Evolutionary conservation across 768 basidiomycete genomes (phyloP).

Genomic region (Botryobasidium botryosum): DNA sequence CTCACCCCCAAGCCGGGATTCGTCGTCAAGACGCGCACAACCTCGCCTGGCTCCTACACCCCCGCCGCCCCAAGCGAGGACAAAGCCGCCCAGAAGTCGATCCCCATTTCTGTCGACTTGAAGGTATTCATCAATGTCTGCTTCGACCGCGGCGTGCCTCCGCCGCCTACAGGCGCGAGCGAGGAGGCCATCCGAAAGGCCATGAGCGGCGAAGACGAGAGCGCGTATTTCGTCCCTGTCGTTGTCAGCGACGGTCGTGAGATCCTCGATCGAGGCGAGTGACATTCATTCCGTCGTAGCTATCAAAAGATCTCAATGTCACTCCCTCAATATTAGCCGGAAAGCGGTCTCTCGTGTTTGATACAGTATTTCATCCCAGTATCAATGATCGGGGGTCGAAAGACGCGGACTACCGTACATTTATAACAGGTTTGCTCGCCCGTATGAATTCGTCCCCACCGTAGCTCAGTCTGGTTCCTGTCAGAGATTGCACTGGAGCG

Average conservation of each 20-base stretch:
- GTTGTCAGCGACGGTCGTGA: slow-evolving; percentile 10
- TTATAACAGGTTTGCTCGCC: slow-evolving; percentile 41
- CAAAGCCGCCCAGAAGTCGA: neutral
- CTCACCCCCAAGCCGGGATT: slow-evolving; percentile 9
- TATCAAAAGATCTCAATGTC: neutral
- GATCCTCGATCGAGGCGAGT: slow-evolving; percentile 8
- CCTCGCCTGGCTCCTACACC: slow-evolving; percentile 3
- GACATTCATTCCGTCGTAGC: too few species aligned
- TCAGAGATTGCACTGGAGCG: slow-evolving; percentile 11
- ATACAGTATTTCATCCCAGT: slow-evolving; percentile 45
- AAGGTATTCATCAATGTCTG: slow-evolving; percentile 11
- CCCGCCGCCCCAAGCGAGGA: neutral
- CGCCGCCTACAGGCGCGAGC: slow-evolving; percentile 8
- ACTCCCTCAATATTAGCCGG: slow-evolving; percentile 32
- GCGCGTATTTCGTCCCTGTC: slow-evolving; percentile 10
- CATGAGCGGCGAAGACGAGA: slow-evolving; percentile 10
- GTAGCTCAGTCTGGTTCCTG: neutral
- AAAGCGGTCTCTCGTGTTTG: slow-evolving; percentile 51
- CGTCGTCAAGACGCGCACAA: slow-evolving; percentile 9
- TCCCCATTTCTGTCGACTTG: slow-evolving; percentile 6
- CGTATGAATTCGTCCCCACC: neutral
- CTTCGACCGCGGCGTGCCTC: slow-evolving; percentile 8
- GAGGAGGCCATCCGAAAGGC: slow-evolving; percentile 12
- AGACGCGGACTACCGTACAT: slow-evolving; percentile 48
- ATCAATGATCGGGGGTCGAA: slow-evolving; percentile 41